These are phyloP conservation scores for Psidium guajava DNA, from an alignment of 345 rosid species.

Conservation along the genomic window DNA sequence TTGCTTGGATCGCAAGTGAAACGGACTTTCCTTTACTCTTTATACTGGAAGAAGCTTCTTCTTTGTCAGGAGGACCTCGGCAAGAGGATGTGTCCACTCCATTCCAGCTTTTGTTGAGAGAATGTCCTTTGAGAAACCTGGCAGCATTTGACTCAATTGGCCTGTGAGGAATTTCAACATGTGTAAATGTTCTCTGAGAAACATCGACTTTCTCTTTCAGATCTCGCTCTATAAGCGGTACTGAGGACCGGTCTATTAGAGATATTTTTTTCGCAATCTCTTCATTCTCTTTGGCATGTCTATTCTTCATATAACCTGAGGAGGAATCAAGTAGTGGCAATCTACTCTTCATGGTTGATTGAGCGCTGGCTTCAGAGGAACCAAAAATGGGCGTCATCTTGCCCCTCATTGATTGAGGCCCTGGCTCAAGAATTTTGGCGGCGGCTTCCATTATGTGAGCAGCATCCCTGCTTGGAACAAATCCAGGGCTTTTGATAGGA, in stretches of 20 bases:
- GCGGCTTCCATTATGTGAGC: conserved; percentile 98
- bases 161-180: conserved; percentile 32
- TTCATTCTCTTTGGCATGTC: conserved; percentile 52
- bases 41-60: conserved; percentile 33
- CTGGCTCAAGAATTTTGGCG: conserved; percentile 61
- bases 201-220: conserved; percentile 38
- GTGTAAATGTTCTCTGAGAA: conserved; percentile 29
- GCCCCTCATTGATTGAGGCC: conserved; percentile 14
- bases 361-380: neutral
- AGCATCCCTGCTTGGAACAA: conserved; percentile 65
- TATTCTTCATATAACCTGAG: conserved; percentile 53
- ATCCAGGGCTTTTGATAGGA: conserved; percentile 89
- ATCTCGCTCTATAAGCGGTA: conserved; percentile 26
- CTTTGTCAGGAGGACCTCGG: conserved; percentile 21
- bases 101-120: conserved; percentile 59
- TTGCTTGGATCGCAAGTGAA: conserved; percentile 89
- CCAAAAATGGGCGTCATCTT: neutral
- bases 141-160: conserved; percentile 42
- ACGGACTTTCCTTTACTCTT: conserved; percentile 56
- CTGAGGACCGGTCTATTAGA: conserved; percentile 19
- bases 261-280: conserved; percentile 51
- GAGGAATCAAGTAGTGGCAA: conserved; percentile 40
- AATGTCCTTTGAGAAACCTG: conserved; percentile 50
- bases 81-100: conserved; percentile 34
- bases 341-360: conserved; percentile 18